Evolutionary conservation across 148 eudicot genomes (phyloP).

Genomic region (Diospyros kaki): DNA sequence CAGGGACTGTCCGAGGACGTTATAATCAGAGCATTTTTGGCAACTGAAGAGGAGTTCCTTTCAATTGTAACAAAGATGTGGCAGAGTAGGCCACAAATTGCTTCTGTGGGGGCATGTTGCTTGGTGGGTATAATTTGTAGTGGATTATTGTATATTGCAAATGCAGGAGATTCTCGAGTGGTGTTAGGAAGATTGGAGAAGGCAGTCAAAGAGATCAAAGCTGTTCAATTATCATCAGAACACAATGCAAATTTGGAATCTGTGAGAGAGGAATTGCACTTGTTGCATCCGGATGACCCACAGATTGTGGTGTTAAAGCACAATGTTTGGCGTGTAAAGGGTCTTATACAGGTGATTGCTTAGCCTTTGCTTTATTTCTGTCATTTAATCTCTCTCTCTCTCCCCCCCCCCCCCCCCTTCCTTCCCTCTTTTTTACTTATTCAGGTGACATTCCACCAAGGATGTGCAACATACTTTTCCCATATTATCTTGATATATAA

Average conservation of each 20-base stretch:
- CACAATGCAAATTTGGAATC: constrained; percentile 67
- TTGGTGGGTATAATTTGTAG: constrained; percentile 67
- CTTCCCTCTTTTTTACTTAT: neutral
- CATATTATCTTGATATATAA: too few species aligned
- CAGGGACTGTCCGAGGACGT: constrained; percentile 64
- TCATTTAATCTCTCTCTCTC: too few species aligned
- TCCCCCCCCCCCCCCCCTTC: too few species aligned
- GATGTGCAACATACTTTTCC: neutral
- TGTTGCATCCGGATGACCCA: constrained; percentile 67
- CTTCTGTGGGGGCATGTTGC: constrained; percentile 84
- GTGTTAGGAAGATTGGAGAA: constrained; percentile 59
- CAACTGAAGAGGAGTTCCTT: constrained; percentile 72
- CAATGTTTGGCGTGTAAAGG: constrained; percentile 92
- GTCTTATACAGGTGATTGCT: constrained; percentile 66
- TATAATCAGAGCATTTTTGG: constrained; percentile 61
- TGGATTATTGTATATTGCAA: constrained; percentile 66
- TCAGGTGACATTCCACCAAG: neutral
- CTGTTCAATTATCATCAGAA: constrained; percentile 69
- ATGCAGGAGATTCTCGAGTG: constrained; percentile 81
- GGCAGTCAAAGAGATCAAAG: constrained; percentile 35
- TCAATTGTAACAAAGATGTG: constrained; percentile 54
- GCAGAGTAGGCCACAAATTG: constrained; percentile 60
- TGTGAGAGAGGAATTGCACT: constrained; percentile 65
- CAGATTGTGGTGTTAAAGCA: constrained; percentile 70
- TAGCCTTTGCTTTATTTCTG: constrained; percentile 4